phyloP scores from a whole-genome alignment of 192 early-diverging fungal genomes.

The Chytriomyces sp. region DNA sequence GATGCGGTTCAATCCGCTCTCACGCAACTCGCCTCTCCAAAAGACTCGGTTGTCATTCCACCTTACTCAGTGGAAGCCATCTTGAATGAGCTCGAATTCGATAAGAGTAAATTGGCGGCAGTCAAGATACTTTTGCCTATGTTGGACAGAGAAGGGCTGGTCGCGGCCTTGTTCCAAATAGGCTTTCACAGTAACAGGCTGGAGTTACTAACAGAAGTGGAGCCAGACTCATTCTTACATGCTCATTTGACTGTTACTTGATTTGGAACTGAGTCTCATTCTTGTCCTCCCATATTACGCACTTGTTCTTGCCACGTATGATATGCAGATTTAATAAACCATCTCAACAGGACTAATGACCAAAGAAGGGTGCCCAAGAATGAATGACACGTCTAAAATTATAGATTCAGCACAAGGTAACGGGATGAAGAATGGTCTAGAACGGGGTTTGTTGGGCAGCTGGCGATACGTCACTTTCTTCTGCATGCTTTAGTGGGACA shows the following conservation, averaged over 20 bases:
- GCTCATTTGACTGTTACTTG: neutral
- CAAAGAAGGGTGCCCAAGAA: too few relatives aligned
- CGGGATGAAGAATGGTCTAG: neutral
- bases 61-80: slow-evolving; percentile 9
- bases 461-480: too few relatives aligned
- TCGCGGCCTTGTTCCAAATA: slow-evolving; percentile 13
- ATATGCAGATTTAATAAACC: too few relatives aligned
- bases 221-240: slow-evolving; percentile 3
- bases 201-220: slow-evolving; percentile 1
- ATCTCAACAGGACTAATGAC: too few relatives aligned
- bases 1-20: neutral
- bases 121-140: slow-evolving; percentile 17
- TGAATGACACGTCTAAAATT: too few relatives aligned
- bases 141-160: slow-evolving; percentile 17
- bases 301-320: too few relatives aligned
- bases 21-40: neutral
- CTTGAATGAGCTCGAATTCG: slow-evolving; percentile 10
- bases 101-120: slow-evolving; percentile 2
- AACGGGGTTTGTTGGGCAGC: too few relatives aligned
- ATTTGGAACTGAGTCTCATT: too few relatives aligned
- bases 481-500: too few relatives aligned
- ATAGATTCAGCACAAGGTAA: too few relatives aligned
- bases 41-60: neutral
- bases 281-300: too few relatives aligned
- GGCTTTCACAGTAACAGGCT: slow-evolving; percentile 17